Percentiles rank a stretch among this genome's conserved stretches.
Conservation (phyloP, 176 grass and related monocot species). For the Dactylis glomerata region DNA sequence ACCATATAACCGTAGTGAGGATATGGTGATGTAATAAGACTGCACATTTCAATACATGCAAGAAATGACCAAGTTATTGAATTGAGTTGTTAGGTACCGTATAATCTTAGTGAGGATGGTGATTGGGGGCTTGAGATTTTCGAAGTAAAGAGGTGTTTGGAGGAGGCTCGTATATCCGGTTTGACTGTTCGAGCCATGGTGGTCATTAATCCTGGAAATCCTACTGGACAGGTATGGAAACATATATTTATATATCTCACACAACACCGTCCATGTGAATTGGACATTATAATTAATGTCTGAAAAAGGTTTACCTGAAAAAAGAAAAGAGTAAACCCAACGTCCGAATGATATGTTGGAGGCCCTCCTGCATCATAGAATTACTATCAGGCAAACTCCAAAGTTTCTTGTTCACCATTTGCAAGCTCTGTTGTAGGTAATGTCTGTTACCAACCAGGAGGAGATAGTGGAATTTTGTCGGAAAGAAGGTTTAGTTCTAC, state of each 20-base stretch:
- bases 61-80: background rate
- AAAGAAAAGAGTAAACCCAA: background rate
- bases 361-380: background rate
- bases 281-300: background rate
- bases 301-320: background rate
- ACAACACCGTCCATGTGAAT: background rate
- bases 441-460: constrained; percentile 54
- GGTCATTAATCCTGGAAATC: constrained; percentile 80
- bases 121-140: constrained; percentile 70
- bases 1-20: constrained; percentile 55
- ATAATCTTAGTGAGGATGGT: constrained; percentile 52
- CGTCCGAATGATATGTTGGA: background rate
- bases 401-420: constrained; percentile 11
- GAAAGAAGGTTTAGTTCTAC: constrained; percentile 74
- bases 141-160: constrained; percentile 59
- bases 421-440: constrained; percentile 34
- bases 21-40: background rate
- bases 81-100: constrained; percentile 41
- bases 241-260: background rate
- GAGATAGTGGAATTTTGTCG: constrained; percentile 70
- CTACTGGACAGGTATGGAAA: constrained; percentile 56
- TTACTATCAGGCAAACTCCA: background rate
- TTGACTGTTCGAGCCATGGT: constrained; percentile 63
- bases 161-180: constrained; percentile 55
- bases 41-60: background rate